Percentiles rank a stretch among this genome's conserved stretches.
phyloP scores from a whole-genome alignment of 2,329 filamentous ascomycete species.

The Elsinoe batatas region DNA sequence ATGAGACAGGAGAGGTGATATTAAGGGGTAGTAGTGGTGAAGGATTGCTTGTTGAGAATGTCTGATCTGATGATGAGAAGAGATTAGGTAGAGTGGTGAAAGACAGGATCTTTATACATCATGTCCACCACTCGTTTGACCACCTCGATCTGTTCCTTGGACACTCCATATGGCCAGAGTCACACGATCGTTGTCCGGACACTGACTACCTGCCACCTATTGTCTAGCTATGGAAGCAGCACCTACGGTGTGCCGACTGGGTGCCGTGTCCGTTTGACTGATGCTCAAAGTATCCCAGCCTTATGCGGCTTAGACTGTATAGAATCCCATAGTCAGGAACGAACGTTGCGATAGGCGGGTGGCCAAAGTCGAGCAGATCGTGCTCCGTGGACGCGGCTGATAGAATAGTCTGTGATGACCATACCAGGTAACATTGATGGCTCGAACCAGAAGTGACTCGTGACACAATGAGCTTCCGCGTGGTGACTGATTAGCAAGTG shows the following conservation, averaged over 20 bases:
- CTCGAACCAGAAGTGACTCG: too few relatives aligned
- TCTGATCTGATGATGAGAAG: constrained; percentile 4
- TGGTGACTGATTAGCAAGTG: too few relatives aligned
- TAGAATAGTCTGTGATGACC: too few relatives aligned
- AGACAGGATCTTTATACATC: neutral
- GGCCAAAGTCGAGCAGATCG: too few relatives aligned
- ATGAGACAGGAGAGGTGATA: neutral
- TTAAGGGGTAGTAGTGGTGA: neutral
- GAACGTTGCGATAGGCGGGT: neutral
- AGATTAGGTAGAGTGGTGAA: neutral
- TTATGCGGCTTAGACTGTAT: neutral
- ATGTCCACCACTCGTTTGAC: neutral
- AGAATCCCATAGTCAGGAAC: neutral
- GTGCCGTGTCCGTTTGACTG: neutral
- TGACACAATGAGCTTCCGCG: too few relatives aligned
- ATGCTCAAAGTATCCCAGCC: neutral
- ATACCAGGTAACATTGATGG: too few relatives aligned
- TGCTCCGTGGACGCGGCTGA: too few relatives aligned
- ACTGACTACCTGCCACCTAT: neutral
- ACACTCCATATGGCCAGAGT: too few relatives aligned
- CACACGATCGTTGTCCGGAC: neutral
- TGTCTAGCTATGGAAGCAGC: neutral
- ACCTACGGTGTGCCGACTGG: neutral
- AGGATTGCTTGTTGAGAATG: neutral
- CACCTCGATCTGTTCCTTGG: too few relatives aligned